Evolutionary conservation across 2,329 filamentous ascomycete species (phyloP).

Genomic region (Fusarium annulatum): DNA sequence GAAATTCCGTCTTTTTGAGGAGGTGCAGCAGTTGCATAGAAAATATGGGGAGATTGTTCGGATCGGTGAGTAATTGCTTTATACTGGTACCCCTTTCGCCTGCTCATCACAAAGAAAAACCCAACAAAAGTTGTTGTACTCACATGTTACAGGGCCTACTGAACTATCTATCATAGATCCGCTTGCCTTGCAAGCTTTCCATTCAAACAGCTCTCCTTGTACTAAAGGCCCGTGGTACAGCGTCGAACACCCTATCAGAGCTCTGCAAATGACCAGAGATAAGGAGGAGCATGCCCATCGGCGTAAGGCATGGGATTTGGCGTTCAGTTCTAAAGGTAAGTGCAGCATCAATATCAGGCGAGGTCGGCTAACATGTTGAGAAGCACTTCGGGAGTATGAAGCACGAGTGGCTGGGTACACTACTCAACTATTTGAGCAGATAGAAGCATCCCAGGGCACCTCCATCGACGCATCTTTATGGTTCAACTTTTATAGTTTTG

Average conservation of each 20-base stretch:
- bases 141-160: not conserved
- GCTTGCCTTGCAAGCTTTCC: not conserved
- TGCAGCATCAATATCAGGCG: fast-evolving
- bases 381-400: not conserved
- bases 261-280: not conserved
- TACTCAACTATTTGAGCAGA: not conserved
- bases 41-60: not conserved
- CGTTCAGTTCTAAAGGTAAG: not conserved
- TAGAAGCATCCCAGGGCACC: not conserved
- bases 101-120: not conserved
- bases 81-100: fast-evolving
- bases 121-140: not conserved
- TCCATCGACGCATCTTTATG: not conserved
- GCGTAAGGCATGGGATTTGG: not conserved
- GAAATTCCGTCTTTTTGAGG: not conserved
- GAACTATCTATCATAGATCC: not conserved
- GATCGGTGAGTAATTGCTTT: not conserved
- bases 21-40: not conserved
- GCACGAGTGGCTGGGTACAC: not conserved
- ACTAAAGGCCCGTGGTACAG: not conserved
- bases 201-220: not conserved
- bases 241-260: not conserved
- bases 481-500: not conserved
- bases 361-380: not conserved
- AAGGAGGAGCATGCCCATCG: not conserved